Conservation (phyloP, 169 alveolate species). For the Cryptosporidium sp. region DNA sequence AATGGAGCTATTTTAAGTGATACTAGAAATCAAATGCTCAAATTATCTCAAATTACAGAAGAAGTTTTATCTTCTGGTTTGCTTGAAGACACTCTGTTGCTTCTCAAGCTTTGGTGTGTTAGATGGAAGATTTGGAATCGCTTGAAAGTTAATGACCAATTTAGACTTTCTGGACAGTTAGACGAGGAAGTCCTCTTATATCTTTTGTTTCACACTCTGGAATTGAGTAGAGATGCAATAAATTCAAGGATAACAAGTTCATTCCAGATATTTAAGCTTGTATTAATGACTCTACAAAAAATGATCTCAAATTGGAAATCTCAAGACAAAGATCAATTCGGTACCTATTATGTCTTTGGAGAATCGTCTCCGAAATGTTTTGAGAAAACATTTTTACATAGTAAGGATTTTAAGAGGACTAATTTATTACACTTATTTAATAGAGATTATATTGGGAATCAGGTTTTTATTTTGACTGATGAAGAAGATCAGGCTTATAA, state of each 20-base stretch:
- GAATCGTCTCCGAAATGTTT: neutral
- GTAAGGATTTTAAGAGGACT: slow-evolving; percentile 28
- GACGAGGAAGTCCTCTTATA: slow-evolving; percentile 8
- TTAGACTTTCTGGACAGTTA: slow-evolving; percentile 25
- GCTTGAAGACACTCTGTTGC: neutral
- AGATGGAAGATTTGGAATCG: slow-evolving; percentile 30
- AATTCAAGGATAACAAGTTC: neutral
- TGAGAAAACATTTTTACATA: neutral
- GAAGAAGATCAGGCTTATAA: neutral
- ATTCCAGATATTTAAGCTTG: slow-evolving; percentile 28
- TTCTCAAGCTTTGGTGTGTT: slow-evolving; percentile 51
- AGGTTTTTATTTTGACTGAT: slow-evolving; percentile 26
- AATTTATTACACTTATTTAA: slow-evolving; percentile 40
- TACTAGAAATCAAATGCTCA: neutral
- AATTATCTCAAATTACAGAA: neutral
- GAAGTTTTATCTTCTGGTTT: neutral
- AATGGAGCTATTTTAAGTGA: slow-evolving; percentile 61
- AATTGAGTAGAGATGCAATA: neutral
- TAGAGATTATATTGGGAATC: slow-evolving; percentile 47
- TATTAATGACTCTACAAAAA: slow-evolving; percentile 4
- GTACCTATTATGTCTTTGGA: slow-evolving; percentile 37
- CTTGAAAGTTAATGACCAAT: neutral
- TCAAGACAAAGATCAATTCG: neutral
- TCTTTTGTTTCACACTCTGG: slow-evolving; percentile 8
- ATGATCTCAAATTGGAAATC: slow-evolving; percentile 43